Conservation (phyloP, 2,329 filamentous ascomycete species). For the Teratosphaeria gauchensis region DNA sequence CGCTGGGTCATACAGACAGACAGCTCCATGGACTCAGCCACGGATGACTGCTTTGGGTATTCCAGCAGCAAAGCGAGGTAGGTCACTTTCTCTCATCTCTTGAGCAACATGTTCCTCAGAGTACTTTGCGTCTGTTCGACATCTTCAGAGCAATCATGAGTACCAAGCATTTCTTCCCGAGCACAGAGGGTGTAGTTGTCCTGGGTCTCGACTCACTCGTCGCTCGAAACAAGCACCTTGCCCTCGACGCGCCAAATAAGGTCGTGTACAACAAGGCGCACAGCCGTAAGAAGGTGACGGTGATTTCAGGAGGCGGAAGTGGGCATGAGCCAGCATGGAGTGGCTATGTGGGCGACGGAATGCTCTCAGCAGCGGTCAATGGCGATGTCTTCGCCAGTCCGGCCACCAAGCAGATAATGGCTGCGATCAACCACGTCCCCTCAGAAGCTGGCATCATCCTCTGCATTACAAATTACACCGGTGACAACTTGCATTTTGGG, state of each 20-base stretch:
- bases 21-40: not conserved
- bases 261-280: slow-evolving; percentile 41
- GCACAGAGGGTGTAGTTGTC: slow-evolving; percentile 41
- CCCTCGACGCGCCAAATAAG: slow-evolving; percentile 37
- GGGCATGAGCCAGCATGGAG: slow-evolving; percentile 42
- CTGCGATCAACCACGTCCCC: slow-evolving; percentile 37
- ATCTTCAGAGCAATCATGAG: slow-evolving; percentile 32
- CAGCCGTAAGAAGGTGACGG: slow-evolving; percentile 32
- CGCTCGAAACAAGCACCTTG: slow-evolving; percentile 34
- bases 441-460: slow-evolving; percentile 38
- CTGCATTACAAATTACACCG: slow-evolving; percentile 43
- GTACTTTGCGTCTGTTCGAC: not conserved
- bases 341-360: slow-evolving; percentile 40
- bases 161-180: slow-evolving; percentile 46
- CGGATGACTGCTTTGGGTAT: not conserved
- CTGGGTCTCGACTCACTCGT: slow-evolving; percentile 40
- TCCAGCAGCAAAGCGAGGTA: not conserved
- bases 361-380: slow-evolving; percentile 39
- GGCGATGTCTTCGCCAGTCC: slow-evolving; percentile 42
- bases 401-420: slow-evolving; percentile 41
- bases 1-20: not conserved
- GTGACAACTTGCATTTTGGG: slow-evolving; percentile 42
- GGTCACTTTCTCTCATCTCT: not conserved
- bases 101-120: not conserved
- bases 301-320: slow-evolving; percentile 39